phyloP scores from a whole-genome alignment of 257 asterid species.

The Salvia hispanica region DNA sequence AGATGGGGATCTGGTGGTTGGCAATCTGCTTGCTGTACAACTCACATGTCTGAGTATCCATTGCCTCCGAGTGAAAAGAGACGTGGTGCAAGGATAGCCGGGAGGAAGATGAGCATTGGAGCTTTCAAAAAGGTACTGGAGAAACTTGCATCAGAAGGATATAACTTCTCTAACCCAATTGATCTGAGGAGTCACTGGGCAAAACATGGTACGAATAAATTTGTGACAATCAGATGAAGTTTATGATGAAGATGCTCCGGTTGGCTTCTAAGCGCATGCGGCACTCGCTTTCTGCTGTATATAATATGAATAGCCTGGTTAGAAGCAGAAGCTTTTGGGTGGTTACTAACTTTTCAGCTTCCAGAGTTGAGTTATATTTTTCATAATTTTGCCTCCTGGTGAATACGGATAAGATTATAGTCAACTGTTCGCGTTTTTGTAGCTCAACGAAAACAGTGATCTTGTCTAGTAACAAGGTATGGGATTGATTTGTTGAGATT shows the following conservation, averaged over 20 bases:
- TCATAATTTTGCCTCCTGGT: slow-evolving; percentile 35
- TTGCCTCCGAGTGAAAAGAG: slow-evolving; percentile 82
- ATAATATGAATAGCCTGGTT: slow-evolving; percentile 46
- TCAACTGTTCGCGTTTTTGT: slow-evolving; percentile 40
- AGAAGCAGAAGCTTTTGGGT: slow-evolving; percentile 51
- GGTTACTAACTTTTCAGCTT: slow-evolving; percentile 52
- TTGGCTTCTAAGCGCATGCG: slow-evolving; percentile 36
- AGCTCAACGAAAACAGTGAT: slow-evolving; percentile 39
- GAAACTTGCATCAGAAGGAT: slow-evolving; percentile 73
- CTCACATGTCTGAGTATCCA: slow-evolving; percentile 66
- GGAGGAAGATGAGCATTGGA: slow-evolving; percentile 91
- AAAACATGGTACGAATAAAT: slow-evolving; percentile 90
- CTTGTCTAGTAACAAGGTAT: slow-evolving; percentile 39
- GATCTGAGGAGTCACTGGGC: slow-evolving; percentile 91
- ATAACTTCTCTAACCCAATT: slow-evolving; percentile 66
- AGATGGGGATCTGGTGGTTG: slow-evolving; percentile 98
- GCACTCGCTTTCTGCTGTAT: slow-evolving; percentile 54
- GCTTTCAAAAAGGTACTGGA: slow-evolving; percentile 88
- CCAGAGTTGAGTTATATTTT: slow-evolving; percentile 35
- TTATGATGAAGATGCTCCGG: slow-evolving; percentile 37
- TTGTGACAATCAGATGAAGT: slow-evolving; percentile 70
- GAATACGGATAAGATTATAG: slow-evolving; percentile 33
- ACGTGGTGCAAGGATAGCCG: slow-evolving; percentile 86
- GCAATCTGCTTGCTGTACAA: slow-evolving; percentile 94
- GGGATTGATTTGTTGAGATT: slow-evolving; percentile 38